Evolutionary conservation across 192 early-diverging fungal species (phyloP).

Genomic region (Coemansia sp.): DNA sequence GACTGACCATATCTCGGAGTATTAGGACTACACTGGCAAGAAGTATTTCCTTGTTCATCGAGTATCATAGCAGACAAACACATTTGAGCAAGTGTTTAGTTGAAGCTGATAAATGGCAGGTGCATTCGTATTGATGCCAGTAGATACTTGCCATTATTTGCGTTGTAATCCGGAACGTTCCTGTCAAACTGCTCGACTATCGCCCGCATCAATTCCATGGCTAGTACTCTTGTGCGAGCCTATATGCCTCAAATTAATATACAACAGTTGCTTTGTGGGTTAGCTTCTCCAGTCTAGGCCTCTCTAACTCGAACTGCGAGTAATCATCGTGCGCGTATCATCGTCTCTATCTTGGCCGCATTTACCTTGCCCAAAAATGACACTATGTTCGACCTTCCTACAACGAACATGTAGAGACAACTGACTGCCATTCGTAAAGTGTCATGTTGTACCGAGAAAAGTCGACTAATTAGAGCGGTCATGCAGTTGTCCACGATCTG

Average conservation of each 20-base stretch:
- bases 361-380: slow-evolving; percentile 29
- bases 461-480: slow-evolving; percentile 18
- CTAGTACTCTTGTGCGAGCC: slow-evolving; percentile 14
- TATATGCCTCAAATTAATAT: slow-evolving; percentile 3
- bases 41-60: neutral
- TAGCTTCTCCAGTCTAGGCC: neutral
- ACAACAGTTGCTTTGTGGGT: neutral
- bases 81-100: neutral
- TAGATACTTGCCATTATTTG: slow-evolving; percentile 12
- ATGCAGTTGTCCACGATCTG: slow-evolving; percentile 37
- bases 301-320: neutral
- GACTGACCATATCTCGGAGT: slow-evolving; percentile 19
- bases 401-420: slow-evolving; percentile 11
- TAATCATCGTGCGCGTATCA: neutral
- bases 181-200: slow-evolving; percentile 46
- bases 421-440: slow-evolving; percentile 29
- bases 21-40: slow-evolving; percentile 16
- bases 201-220: slow-evolving; percentile 37
- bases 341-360: neutral
- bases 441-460: slow-evolving; percentile 28
- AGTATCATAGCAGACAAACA: neutral
- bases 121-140: neutral
- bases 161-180: neutral
- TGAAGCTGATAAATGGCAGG: neutral
- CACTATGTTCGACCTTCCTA: slow-evolving; percentile 21